phyloP scores from a whole-genome alignment of 208 protist genomes.

The Leishmania tropica region DNA sequence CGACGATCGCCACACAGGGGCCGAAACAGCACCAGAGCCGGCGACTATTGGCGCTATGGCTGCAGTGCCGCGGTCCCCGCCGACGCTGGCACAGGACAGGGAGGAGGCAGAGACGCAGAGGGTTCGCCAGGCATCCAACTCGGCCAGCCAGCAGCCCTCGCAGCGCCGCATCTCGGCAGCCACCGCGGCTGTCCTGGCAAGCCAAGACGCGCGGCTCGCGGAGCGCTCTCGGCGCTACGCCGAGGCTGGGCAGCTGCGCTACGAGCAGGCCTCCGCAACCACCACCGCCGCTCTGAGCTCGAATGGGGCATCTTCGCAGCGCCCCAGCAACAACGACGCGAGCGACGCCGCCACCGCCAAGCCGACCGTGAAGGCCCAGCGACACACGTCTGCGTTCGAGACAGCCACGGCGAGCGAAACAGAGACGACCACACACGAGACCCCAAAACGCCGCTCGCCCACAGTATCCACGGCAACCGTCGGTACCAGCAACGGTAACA shows the following conservation, averaged over 20 bases:
- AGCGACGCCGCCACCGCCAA: conserved; percentile 2
- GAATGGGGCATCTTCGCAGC: background rate
- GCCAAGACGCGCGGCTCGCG: conserved; percentile 8
- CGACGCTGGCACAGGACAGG: background rate
- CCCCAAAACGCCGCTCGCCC: conserved; percentile 19
- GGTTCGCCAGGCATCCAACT: background rate
- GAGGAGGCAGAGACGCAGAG: background rate
- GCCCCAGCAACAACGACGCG: background rate
- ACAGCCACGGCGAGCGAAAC: background rate
- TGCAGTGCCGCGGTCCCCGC: background rate
- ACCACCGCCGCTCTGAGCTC: background rate
- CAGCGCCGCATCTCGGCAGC: conserved; percentile 9
- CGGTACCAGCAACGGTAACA: background rate
- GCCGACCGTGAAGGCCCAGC: background rate
- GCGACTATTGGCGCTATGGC: background rate
- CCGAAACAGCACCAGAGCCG: background rate
- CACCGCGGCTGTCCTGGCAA: conserved; percentile 10
- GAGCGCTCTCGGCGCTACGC: background rate
- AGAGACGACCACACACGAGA: conserved; percentile 12
- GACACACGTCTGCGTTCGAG: background rate
- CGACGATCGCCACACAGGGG: background rate
- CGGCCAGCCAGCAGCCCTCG: background rate
- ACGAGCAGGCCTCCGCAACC: background rate
- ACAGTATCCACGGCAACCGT: background rate
- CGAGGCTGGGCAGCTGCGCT: background rate